These are phyloP conservation scores for Volvox carteri DNA, from an alignment of 163 green algal species.

Conservation along the genomic window DNA sequence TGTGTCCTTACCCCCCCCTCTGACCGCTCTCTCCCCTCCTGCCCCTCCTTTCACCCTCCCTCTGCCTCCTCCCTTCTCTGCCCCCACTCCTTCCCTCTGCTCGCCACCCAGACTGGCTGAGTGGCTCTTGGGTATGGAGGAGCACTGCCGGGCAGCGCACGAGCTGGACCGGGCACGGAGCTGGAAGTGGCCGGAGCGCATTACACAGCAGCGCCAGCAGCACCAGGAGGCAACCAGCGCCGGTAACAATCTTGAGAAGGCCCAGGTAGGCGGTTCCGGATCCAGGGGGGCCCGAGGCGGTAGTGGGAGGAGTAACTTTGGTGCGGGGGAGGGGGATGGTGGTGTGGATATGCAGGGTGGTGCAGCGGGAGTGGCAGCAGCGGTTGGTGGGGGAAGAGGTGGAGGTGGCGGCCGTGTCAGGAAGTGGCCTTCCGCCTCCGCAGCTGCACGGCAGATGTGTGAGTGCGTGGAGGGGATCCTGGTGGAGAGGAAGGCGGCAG, in stretches of 20 bases:
- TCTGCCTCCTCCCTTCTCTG: neutral
- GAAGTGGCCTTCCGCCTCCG: neutral
- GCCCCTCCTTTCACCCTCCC: neutral
- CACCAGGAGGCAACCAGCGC: neutral
- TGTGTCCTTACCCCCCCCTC: neutral
- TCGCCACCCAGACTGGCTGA: slow-evolving; percentile 34
- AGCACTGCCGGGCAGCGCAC: slow-evolving; percentile 33
- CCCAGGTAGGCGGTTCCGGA: neutral
- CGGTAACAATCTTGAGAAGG: too few relatives aligned
- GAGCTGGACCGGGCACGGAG: neutral
- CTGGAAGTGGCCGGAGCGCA: slow-evolving; percentile 27
- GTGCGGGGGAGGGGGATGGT: neutral
- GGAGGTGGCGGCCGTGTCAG: neutral
- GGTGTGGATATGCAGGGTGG: neutral
- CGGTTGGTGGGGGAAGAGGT: neutral
- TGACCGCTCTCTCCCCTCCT: neutral
- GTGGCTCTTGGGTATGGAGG: slow-evolving; percentile 51
- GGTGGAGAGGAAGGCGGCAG: neutral
- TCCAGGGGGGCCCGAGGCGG: neutral
- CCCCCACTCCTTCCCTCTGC: neutral
- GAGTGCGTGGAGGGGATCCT: neutral
- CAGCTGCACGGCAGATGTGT: neutral
- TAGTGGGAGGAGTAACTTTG: neutral
- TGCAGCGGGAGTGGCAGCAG: neutral
- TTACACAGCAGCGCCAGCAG: neutral